Evolutionary conservation across 768 basidiomycete species (phyloP).

Genomic region (Kwoniella dejecticola): DNA sequence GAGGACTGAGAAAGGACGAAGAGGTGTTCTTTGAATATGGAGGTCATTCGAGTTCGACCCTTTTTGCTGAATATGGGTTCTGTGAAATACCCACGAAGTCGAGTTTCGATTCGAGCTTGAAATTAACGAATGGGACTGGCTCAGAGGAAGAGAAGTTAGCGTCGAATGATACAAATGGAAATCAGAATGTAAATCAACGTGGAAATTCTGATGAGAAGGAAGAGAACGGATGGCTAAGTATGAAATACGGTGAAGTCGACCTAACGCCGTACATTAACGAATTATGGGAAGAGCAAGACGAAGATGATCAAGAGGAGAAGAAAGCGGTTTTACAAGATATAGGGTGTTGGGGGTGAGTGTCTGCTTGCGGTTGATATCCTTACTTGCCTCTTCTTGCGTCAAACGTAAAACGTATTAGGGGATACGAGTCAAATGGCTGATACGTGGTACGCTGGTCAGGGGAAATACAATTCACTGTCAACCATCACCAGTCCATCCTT

Average conservation of each 20-base stretch:
- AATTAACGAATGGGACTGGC: background rate
- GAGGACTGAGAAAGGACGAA: slow-evolving; percentile 60
- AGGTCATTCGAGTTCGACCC: slow-evolving; percentile 69
- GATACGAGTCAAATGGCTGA: background rate
- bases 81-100: slow-evolving; percentile 52
- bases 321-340: slow-evolving; percentile 63
- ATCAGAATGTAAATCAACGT: too few species aligned
- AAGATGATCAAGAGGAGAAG: slow-evolving; percentile 60
- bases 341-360: slow-evolving; percentile 79
- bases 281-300: slow-evolving; percentile 45
- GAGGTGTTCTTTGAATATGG: slow-evolving; percentile 82
- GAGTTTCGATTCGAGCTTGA: background rate
- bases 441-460: slow-evolving; percentile 57
- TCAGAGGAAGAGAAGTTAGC: too few species aligned
- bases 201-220: slow-evolving; percentile 16
- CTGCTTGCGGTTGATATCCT: too few species aligned
- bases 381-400: background rate
- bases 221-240: slow-evolving; percentile 38
- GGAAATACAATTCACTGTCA: slow-evolving; percentile 75
- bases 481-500: slow-evolving; percentile 69
- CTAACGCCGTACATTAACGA: slow-evolving; percentile 63
- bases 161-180: too few species aligned
- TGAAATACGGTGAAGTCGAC: slow-evolving; percentile 63
- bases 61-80: slow-evolving; percentile 93
- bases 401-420: background rate